A percentile compares a stretch with the other conserved stretches of the same genome.
phyloP scores from a whole-genome alignment of 306 rosid species.

The Cicer arietinum region DNA sequence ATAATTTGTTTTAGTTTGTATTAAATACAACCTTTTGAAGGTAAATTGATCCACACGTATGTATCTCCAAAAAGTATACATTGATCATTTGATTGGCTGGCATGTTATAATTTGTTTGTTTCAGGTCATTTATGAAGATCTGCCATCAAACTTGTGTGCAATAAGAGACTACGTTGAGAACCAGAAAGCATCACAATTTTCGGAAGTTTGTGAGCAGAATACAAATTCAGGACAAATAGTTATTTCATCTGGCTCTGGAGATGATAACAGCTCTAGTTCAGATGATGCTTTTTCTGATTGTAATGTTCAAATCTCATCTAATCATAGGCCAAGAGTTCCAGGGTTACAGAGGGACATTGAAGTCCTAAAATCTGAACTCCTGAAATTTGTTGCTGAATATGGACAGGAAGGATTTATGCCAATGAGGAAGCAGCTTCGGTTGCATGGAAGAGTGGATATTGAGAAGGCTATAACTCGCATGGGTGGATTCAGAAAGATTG shows the following conservation, averaged over 20 bases:
- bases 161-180: conserved; percentile 79
- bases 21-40: conserved; percentile 35
- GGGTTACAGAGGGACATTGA: conserved; percentile 85
- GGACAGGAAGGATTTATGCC: conserved; percentile 98
- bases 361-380: conserved; percentile 74
- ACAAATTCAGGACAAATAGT: conserved; percentile 46
- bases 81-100: conserved; percentile 4
- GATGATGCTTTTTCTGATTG: conserved; percentile 43
- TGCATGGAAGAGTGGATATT: conserved; percentile 81
- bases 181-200: conserved; percentile 43
- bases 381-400: conserved; percentile 72
- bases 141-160: conserved; percentile 88
- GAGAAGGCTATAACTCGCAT: conserved; percentile 88
- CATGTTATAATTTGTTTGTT: conserved; percentile 31
- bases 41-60: conserved; percentile 13
- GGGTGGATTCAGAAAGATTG: conserved; percentile 92
- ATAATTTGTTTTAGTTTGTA: not conserved
- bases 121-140: conserved; percentile 91
- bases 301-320: conserved; percentile 47
- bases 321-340: conserved; percentile 73
- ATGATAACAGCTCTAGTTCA: conserved; percentile 40
- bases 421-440: conserved; percentile 88
- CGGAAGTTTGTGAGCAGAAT: conserved; percentile 46
- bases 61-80: not conserved
- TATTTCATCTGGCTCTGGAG: conserved; percentile 43